phyloP scores from a whole-genome alignment of 805 yeast genomes.

The Saccharomycopsis schoenii region DNA sequence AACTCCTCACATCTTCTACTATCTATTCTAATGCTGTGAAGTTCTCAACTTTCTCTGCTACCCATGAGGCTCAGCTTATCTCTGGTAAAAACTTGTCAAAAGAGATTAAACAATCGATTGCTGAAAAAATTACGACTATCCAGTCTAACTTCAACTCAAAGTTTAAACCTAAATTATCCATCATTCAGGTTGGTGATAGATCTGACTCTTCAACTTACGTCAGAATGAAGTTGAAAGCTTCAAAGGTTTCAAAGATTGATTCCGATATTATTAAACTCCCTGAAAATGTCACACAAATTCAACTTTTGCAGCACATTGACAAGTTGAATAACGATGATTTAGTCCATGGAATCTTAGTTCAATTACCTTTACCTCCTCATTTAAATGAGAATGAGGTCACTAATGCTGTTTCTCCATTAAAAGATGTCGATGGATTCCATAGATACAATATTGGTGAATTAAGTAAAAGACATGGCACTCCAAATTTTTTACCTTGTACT shows the following conservation, averaged over 20 bases:
- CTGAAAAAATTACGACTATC: slow-evolving; percentile 34
- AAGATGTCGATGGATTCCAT: slow-evolving; percentile 95
- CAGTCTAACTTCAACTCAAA: slow-evolving; percentile 30
- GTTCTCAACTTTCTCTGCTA: neutral
- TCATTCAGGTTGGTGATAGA: slow-evolving; percentile 82
- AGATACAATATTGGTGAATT: slow-evolving; percentile 84
- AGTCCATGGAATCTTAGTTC: slow-evolving; percentile 83
- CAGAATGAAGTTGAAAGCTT: slow-evolving; percentile 83
- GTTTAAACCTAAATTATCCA: slow-evolving; percentile 72
- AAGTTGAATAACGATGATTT: slow-evolving; percentile 60
- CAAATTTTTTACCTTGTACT: slow-evolving; percentile 85
- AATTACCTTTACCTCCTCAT: slow-evolving; percentile 78
- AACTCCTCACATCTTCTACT: neutral
- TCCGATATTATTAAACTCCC: slow-evolving; percentile 59
- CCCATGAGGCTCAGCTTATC: slow-evolving; percentile 16
- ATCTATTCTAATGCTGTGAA: neutral
- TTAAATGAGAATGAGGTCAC: slow-evolving; percentile 75
- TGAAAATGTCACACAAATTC: slow-evolving; percentile 50
- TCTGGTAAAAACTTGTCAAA: slow-evolving; percentile 29
- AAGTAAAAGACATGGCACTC: slow-evolving; percentile 75
- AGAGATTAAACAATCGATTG: slow-evolving; percentile 24
- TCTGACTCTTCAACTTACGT: slow-evolving; percentile 91
- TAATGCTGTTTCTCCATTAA: slow-evolving; percentile 65
- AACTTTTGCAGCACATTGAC: slow-evolving; percentile 48
- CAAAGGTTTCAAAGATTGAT: slow-evolving; percentile 67